Evolutionary conservation across 768 basidiomycete genomes (phyloP).

Genomic region (Pholiota molesta): DNA sequence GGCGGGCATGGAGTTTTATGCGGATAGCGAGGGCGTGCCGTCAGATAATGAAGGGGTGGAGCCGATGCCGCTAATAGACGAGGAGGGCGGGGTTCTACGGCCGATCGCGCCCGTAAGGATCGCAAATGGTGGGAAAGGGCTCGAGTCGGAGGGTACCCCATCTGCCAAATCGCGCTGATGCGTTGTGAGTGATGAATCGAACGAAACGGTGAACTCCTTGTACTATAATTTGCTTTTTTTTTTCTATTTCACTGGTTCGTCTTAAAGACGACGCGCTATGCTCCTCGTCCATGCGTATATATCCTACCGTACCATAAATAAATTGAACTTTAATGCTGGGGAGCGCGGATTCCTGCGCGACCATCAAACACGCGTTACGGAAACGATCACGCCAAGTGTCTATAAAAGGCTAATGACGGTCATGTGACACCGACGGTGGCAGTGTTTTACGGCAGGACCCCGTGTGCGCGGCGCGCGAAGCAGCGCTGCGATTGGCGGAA

Average conservation of each 20-base stretch:
- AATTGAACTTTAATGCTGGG: not conserved
- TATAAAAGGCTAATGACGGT: conserved; percentile 26
- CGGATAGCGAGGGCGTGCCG: not conserved
- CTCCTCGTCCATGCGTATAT: no score
- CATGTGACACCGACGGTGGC: conserved; percentile 37
- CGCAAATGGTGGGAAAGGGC: not conserved
- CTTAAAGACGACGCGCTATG: no score
- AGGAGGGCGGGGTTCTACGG: no score
- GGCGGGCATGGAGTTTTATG: conserved; percentile 7
- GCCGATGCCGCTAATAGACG: no score
- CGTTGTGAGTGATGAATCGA: not conserved
- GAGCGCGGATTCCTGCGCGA: not conserved
- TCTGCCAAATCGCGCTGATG: not conserved
- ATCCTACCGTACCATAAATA: not conserved
- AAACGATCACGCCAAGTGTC: conserved; percentile 6
- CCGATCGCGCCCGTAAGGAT: not conserved
- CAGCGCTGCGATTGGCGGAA: not conserved
- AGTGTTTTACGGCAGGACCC: conserved; percentile 30
- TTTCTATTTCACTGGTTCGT: not conserved
- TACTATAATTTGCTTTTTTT: not conserved
- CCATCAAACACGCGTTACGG: not conserved
- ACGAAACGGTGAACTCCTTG: not conserved
- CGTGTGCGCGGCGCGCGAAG: conserved; percentile 5
- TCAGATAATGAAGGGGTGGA: not conserved
- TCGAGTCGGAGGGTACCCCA: not conserved